Evolutionary conservation across 2,329 filamentous ascomycete species (phyloP), one percentile per base, ranked within the genome.

Genomic region (Aaosphaeria pasadenensis): DNA sequence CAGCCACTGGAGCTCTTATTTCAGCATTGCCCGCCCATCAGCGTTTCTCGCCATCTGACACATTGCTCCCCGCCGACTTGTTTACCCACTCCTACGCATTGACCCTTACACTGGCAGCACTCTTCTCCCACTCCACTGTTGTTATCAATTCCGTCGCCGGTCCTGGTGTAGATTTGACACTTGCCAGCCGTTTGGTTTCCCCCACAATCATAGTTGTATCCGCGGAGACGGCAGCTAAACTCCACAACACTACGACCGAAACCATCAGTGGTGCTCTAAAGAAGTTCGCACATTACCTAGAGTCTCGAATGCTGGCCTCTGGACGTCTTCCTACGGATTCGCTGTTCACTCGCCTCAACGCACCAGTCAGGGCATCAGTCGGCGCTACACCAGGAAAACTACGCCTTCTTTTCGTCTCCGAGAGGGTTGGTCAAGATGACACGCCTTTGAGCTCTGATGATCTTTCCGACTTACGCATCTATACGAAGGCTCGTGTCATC

Each of bases 81-180:
- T 83, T 97, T 41, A 85, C 87, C 6, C 83, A 87, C 58, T 85
- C 86, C 0, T 92, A 95, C 71, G 83, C 90, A 1, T 80, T 97
- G 29, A 82, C 85, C 46, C 77, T 95, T 50, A 90, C 90, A 1
- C 78, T 99, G 48, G 84, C 87, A 1, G 91, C 91, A 0, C 80
- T 99, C 6, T 95, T 85, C 71, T 87, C 84, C 24, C 94, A 95
- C 66, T 80, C 89, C 13, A 94, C 90, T 0, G 74, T 99, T 17
- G 89, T 91, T 29, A 80, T 99, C 61, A 97, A 89, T 72, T 94
- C 91, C 0, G 91, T 95, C 29, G 88, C 91, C 11, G 87, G 87
- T 5, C 79, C 82, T 33, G 82, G 82, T 7, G 78, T 87, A 9
- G 84, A 94, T 63, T 78, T 97, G 35, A 75, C 78, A 13, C 72